phyloP scores from a whole-genome alignment of 306 rosid species.

The Rubus idaeus region DNA sequence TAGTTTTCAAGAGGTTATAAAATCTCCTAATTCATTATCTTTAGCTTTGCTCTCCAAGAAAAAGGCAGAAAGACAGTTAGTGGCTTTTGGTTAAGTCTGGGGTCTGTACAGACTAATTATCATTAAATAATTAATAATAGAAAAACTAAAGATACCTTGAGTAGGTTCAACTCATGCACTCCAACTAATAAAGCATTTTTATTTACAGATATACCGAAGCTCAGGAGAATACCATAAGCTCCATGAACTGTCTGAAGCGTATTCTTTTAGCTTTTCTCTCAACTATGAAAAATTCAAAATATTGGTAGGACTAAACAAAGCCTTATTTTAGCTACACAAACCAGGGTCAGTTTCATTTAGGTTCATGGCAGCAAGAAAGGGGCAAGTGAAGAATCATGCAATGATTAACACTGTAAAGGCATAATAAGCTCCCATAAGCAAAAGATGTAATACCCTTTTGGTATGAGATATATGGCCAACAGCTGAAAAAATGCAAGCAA shows the following conservation, averaged over 20 bases:
- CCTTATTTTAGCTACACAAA: background rate
- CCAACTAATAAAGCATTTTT: background rate
- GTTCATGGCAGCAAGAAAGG: background rate
- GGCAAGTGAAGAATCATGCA: background rate
- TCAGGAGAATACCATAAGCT: background rate
- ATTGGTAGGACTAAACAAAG: background rate
- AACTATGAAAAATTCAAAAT: background rate
- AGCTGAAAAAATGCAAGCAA: constrained; percentile 48
- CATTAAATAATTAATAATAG: background rate
- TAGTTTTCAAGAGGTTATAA: background rate
- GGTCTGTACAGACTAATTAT: background rate
- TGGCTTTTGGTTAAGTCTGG: background rate
- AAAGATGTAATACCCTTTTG: constrained; percentile 50
- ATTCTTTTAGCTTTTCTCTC: background rate
- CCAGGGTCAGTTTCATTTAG: background rate
- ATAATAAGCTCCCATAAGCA: constrained; percentile 11
- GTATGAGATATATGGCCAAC: constrained; percentile 75
- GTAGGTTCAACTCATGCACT: background rate
- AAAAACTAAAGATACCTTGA: background rate
- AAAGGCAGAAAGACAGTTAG: background rate
- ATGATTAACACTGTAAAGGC: background rate
- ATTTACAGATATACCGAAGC: background rate
- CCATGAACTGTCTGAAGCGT: background rate
- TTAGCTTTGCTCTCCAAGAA: background rate
- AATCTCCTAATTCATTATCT: background rate